A percentile compares a stretch with the other conserved stretches of the same genome.
Conservation (phyloP, 768 basidiomycete species). For the Russula griseocarnosa region DNA sequence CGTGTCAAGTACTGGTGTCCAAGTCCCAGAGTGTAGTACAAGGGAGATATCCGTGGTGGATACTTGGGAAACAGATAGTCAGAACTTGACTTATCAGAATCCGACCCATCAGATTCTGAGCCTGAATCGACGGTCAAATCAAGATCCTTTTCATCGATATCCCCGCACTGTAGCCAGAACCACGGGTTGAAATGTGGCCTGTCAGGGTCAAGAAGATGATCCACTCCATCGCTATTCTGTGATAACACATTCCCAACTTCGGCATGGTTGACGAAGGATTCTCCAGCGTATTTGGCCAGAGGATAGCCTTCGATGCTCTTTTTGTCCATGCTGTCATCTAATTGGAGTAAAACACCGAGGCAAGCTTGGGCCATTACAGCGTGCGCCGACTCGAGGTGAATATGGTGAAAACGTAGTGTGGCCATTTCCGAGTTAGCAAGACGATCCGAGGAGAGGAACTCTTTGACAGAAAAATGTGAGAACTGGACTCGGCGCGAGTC, state of each 20-base stretch:
- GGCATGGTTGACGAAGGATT: background rate
- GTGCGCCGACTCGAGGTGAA: background rate
- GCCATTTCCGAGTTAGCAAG: background rate
- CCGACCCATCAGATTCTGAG: too few relatives aligned
- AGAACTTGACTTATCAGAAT: too few relatives aligned
- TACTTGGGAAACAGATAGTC: too few relatives aligned
- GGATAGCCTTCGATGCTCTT: background rate
- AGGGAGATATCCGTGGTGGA: too few relatives aligned
- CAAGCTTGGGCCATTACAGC: background rate
- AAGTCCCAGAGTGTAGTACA: background rate
- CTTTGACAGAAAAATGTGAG: background rate
- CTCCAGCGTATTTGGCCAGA: background rate
- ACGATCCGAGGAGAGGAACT: background rate
- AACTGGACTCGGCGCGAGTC: background rate
- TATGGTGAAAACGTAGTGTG: background rate
- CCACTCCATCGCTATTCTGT: background rate
- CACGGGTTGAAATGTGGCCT: background rate
- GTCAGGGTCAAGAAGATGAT: background rate
- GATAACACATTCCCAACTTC: background rate
- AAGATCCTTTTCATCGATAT: slow-evolving; percentile 17
- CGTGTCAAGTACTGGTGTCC: background rate
- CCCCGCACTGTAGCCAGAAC: background rate
- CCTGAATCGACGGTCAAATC: too few relatives aligned
- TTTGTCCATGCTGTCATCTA: background rate
- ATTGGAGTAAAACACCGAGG: background rate